A percentile compares a stretch with the other conserved stretches of the same genome.
phyloP scores from a whole-genome alignment of 2,329 filamentous ascomycete genomes.

The Fusarium floridanum region DNA sequence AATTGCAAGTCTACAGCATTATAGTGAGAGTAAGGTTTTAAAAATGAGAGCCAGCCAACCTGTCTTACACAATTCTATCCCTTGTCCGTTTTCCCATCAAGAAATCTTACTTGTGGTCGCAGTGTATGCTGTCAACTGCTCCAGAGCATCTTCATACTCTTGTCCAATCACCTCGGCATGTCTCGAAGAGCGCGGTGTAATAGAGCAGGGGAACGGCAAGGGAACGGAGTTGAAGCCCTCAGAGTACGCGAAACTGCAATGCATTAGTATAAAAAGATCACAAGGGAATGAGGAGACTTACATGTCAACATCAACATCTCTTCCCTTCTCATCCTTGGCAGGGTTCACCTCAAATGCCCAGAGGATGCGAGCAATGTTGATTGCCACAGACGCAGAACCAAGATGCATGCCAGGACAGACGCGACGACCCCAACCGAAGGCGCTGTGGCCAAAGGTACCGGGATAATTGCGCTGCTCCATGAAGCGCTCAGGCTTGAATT shows the following conservation, averaged over 20 bases:
- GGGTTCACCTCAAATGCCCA: conserved; percentile 64
- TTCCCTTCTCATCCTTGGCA: conserved; percentile 46
- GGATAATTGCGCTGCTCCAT: conserved; percentile 52
- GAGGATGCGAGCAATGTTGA: conserved; percentile 61
- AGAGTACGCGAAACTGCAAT: conserved; percentile 55
- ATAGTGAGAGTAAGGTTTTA: neutral
- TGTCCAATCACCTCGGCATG: conserved; percentile 51
- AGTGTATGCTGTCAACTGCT: conserved; percentile 46
- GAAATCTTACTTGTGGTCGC: conserved; percentile 39
- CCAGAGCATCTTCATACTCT: conserved; percentile 47
- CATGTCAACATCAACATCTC: conserved; percentile 55
- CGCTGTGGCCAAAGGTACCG: conserved; percentile 53
- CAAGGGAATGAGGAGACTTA: conserved; percentile 36
- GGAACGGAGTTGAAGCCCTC: conserved; percentile 60
- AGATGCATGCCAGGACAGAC: conserved; percentile 63
- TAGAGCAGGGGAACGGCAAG: conserved; percentile 56
- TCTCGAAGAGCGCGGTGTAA: conserved; percentile 50
- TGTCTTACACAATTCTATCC: neutral
- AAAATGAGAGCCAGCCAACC: neutral
- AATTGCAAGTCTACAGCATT: neutral
- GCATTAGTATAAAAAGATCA: neutral
- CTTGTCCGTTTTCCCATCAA: neutral
- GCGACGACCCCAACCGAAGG: conserved; percentile 58
- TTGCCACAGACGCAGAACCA: conserved; percentile 62
- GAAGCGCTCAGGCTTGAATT: conserved; percentile 55